Base-by-base conservation (phyloP, 164 flowering plant species). In the Aristolochia californica region DNA sequence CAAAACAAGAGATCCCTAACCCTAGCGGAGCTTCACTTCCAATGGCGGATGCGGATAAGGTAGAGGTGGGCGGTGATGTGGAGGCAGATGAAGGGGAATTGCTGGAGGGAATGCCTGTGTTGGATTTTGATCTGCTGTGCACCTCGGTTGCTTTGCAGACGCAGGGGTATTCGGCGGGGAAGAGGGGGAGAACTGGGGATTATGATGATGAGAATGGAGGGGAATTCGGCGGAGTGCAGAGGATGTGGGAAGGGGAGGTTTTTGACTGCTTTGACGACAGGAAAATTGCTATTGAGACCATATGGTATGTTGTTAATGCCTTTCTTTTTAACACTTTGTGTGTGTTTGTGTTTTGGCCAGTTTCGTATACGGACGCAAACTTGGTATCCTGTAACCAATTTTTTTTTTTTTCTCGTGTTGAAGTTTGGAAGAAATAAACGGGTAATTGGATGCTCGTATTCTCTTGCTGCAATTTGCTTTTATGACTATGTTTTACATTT, bases 171-270 rank as follows among this genome's bases (percentile, higher is more conserved):
- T 61, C 61, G 45, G 49, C 28, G 53, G 64, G 52, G 1, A 83
- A 61, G 21, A 30, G 77, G 59, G 73, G 70, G 20, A 58, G 43
- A n/a, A 44, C 28, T 7, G 54, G 21, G 12, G 57, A 51, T 15
- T 45, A 51, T 21, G 57, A 44, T 0, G 79, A 69, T 13, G 74
- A 21, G 2, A 68, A 45, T 4, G 73, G 49, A 15, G 73, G 65
- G 4, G 91, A 76, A 0, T 56, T 59, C n/a, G 83, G 80, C 11
- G 97, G 93, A 10, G 86, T 85, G 18, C 77, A 83, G 56, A 79
- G 98, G 83, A 80, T 91, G 96, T 91, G 97, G 97, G 97, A 91
- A 70, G 97, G 97, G 28, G 88, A 81, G 38, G 72, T 91, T 43
- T 70, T 81, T 20, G 90, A 88, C 73, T 91, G 88, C 78, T 81